Evolutionary conservation across 441 rosid genomes (phyloP).

Genomic region (Gossypium davidsonii): DNA sequence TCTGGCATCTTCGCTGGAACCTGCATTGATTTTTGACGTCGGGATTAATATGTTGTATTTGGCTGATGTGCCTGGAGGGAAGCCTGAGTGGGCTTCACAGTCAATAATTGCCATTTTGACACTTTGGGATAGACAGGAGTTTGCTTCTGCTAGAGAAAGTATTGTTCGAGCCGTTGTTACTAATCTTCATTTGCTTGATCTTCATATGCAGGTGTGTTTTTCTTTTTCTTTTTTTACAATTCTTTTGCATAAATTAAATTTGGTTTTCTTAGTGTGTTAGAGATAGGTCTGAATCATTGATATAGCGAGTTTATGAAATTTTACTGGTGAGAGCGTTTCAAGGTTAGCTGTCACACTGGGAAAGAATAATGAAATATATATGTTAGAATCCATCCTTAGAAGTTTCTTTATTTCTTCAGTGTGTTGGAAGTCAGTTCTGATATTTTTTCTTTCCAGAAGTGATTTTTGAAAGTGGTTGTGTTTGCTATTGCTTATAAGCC

Average conservation of each 20-base stretch:
- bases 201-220: constrained; percentile 79
- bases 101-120: constrained; percentile 90
- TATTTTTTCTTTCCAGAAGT: neutral
- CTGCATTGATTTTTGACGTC: constrained; percentile 89
- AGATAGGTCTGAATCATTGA: neutral
- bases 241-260: neutral
- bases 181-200: constrained; percentile 87
- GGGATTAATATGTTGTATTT: constrained; percentile 91
- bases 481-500: neutral
- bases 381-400: neutral
- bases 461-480: neutral
- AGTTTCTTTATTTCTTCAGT: neutral
- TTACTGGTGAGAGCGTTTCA: neutral
- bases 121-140: constrained; percentile 98
- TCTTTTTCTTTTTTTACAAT: neutral
- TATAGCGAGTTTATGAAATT: neutral
- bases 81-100: constrained; percentile 97
- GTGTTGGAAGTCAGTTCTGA: neutral
- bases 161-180: constrained; percentile 95
- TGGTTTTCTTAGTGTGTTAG: neutral
- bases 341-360: neutral
- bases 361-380: neutral
- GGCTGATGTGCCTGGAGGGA: constrained; percentile 98
- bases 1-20: constrained; percentile 85
- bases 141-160: constrained; percentile 97